phyloP scores from a whole-genome alignment of 306 rosid genomes.

The Castanea mollissima region DNA sequence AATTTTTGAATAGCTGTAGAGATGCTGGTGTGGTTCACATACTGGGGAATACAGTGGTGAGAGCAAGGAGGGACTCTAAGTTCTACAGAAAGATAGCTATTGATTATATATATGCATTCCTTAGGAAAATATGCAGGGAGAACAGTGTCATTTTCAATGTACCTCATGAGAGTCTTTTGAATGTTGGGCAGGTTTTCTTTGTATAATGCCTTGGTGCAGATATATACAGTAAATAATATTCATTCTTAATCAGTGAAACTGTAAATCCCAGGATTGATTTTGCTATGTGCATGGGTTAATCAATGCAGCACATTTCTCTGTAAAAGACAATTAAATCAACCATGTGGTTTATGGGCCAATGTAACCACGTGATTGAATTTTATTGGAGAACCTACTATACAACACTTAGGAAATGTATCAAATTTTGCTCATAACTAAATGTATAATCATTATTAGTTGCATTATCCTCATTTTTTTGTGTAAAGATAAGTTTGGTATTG shows the following conservation, averaged over 20 bases:
- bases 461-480: too few relatives aligned
- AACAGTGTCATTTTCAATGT: conserved; percentile 57
- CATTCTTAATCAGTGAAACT: background rate
- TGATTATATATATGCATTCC: conserved; percentile 49
- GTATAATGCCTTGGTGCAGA: conserved; percentile 22
- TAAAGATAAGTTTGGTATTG: too few relatives aligned
- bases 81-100: conserved; percentile 44
- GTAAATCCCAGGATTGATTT: background rate
- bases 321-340: too few relatives aligned
- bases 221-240: background rate
- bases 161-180: conserved; percentile 59
- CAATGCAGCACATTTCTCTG: too few relatives aligned
- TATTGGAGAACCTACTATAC: rapidly evolving
- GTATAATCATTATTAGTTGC: too few relatives aligned
- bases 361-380: too few relatives aligned
- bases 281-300: background rate
- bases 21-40: conserved; percentile 64
- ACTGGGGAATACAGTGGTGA: conserved; percentile 50
- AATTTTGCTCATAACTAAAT: too few relatives aligned
- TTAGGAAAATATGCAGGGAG: conserved; percentile 61
- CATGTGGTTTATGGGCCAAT: too few relatives aligned
- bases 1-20: conserved; percentile 42
- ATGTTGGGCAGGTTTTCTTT: conserved; percentile 57
- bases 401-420: too few relatives aligned
- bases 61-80: conserved; percentile 43